A percentile compares a stretch with the other conserved stretches of the same genome.
Conservation (phyloP, 78 protist genomes). For the Carpediemonas membranifera region DNA sequence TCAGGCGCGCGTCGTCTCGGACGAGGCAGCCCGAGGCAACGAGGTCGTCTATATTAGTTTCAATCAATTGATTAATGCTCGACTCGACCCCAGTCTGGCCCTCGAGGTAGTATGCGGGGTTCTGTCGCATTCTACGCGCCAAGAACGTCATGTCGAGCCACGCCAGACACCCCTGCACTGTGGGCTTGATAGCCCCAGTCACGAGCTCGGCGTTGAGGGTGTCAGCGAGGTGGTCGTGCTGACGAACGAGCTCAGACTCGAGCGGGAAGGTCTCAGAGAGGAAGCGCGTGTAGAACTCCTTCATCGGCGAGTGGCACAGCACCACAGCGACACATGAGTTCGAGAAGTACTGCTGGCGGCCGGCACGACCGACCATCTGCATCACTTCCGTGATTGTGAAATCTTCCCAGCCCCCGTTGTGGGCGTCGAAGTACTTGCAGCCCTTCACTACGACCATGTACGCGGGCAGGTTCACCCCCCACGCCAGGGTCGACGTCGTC, state of each 20-base stretch:
- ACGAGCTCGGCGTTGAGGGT: neutral
- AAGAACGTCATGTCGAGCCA: no score
- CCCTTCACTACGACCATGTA: conserved; percentile 3
- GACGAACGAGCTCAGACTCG: neutral
- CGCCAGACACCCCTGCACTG: no score
- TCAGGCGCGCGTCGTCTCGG: no score
- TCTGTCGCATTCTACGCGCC: no score
- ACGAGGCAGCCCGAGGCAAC: no score
- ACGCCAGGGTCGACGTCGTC: conserved; percentile 6
- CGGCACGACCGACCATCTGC: conserved; percentile 1
- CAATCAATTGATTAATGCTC: no score
- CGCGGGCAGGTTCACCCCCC: conserved; percentile 11
- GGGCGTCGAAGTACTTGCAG: neutral
- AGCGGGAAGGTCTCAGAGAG: neutral
- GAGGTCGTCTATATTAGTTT: no score
- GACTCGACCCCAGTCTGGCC: no score
- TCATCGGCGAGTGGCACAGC: neutral
- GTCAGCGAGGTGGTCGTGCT: neutral
- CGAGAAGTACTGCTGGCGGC: neutral
- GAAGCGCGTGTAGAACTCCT: neutral
- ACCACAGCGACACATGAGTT: neutral
- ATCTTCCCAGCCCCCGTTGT: neutral
- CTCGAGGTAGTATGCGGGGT: no score
- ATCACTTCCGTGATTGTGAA: conserved; percentile 1
- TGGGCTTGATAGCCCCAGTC: neutral